Evolutionary conservation across 768 basidiomycete species (phyloP).

Genomic region (Clavulina sp.): DNA sequence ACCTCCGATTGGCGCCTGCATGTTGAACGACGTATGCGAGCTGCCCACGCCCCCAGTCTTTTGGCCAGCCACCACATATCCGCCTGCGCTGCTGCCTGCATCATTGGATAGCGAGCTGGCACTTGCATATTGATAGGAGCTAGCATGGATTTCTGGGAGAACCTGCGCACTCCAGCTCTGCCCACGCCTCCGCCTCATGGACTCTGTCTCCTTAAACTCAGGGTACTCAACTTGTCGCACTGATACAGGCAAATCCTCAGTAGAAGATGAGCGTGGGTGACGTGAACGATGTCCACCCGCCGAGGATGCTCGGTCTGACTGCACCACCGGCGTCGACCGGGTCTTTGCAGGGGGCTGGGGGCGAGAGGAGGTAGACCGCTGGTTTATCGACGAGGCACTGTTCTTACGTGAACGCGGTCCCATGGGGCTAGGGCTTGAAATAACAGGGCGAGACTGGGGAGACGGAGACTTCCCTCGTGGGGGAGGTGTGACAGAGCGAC

Average conservation of each 20-base stretch:
- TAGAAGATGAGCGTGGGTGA: neutral
- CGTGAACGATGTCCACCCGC: too few relatives aligned
- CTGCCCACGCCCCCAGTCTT: neutral
- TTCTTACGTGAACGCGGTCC: too few relatives aligned
- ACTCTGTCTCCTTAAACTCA: neutral
- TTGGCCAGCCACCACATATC: neutral
- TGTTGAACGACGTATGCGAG: neutral
- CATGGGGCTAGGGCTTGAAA: too few relatives aligned
- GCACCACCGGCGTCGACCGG: too few relatives aligned
- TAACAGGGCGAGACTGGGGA: too few relatives aligned
- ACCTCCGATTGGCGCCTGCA: neutral
- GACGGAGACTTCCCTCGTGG: neutral
- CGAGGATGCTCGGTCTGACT: too few relatives aligned
- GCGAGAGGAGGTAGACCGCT: too few relatives aligned
- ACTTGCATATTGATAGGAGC: too few relatives aligned
- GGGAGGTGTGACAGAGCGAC: neutral
- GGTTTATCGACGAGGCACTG: too few relatives aligned
- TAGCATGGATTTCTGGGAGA: too few relatives aligned
- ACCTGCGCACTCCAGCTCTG: conserved; percentile 3
- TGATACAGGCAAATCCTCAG: neutral
- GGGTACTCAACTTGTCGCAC: neutral
- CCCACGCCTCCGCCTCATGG: neutral
- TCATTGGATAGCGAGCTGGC: neutral
- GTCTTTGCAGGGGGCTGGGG: too few relatives aligned
- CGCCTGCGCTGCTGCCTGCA: neutral